Base-by-base conservation (phyloP, 2,329 filamentous ascomycete genomes). In the Shiraia sp. region DNA sequence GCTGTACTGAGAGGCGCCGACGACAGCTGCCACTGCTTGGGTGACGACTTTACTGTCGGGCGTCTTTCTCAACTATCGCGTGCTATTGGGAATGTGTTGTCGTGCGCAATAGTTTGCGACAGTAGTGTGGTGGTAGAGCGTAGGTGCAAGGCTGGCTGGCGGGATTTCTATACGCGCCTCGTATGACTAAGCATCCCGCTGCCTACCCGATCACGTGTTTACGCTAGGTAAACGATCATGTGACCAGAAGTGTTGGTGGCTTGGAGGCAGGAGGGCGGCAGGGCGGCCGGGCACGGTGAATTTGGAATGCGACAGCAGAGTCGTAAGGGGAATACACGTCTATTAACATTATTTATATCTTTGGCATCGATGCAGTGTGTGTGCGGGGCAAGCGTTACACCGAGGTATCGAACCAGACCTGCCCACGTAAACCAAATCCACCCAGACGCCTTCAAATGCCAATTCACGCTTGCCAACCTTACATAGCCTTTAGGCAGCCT, bases 401-500 rank as follows among this genome's bases (percentile, higher is more conserved):
- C 30, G 37, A 24, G 28, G 27, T 31, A 17, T 25, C n/a, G 29
- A 35, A 25, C 32, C 26, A 40, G 19, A 42, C 41, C 42, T 31
- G 29, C 14, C 35, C 19, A 22, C 19, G 19, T 22, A 22, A 27
- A 36, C 24, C 19, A 24, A 32, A 36, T 17, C 29, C 32, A 15
- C 22, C 19, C 40, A 17, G 49, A 51, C 45, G 42, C 42, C 48
- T 28, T 30, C 24, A 16, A 35, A 49, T 49, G 42, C 36, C 23
- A 22, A 28, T 43, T 33, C 39, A 36, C 33, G 25, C 41, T 15
- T 40, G 8, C 13, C 26, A 10, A 34, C 40, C 19, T 22, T 5
- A 22, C 19, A 8, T 22, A 8, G 8, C 19, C 19, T 27, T 44
- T 40, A 65, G 10, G 46, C 54, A 7, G 71, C 68, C 69, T 78